Percentiles rank a stretch among this genome's conserved stretches.
phyloP scores from a whole-genome alignment of 2,329 filamentous ascomycete species.

The Mariannaea elegans region DNA sequence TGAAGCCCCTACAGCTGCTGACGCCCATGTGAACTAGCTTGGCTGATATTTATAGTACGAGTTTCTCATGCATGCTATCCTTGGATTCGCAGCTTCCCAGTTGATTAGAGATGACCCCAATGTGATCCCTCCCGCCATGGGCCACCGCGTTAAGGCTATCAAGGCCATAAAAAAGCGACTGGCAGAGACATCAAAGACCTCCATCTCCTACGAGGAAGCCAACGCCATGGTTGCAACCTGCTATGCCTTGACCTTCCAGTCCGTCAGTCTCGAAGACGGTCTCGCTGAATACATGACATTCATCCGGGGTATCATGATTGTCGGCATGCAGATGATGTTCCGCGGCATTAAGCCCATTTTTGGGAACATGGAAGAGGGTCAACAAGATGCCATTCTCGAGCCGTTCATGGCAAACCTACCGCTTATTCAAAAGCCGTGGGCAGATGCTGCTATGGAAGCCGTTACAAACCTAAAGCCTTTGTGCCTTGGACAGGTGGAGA shows the following conservation, averaged over 20 bases:
- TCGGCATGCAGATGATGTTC: slow-evolving; percentile 63
- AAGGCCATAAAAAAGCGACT: slow-evolving; percentile 67
- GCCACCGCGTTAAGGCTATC: slow-evolving; percentile 72
- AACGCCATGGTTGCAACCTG: slow-evolving; percentile 69
- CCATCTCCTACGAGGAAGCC: slow-evolving; percentile 59
- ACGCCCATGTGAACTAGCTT: neutral
- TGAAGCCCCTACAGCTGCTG: slow-evolving; percentile 28
- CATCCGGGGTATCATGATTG: slow-evolving; percentile 64
- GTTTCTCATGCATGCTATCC: slow-evolving; percentile 75
- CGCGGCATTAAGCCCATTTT: slow-evolving; percentile 61
- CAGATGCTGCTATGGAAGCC: slow-evolving; percentile 55
- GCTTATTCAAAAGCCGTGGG: slow-evolving; percentile 55
- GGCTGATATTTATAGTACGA: slow-evolving; percentile 58
- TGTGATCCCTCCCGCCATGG: slow-evolving; percentile 66
- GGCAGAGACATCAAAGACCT: slow-evolving; percentile 50
- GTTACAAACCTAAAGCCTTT: slow-evolving; percentile 55
- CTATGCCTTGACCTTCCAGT: slow-evolving; percentile 68
- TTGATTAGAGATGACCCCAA: slow-evolving; percentile 61
- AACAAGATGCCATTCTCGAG: slow-evolving; percentile 52
- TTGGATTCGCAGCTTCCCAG: slow-evolving; percentile 74
- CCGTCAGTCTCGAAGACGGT: slow-evolving; percentile 64
- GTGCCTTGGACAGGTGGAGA: slow-evolving; percentile 53
- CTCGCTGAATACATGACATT: slow-evolving; percentile 70
- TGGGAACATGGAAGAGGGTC: slow-evolving; percentile 53
- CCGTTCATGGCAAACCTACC: slow-evolving; percentile 57